Evolutionary conservation across 2,329 filamentous ascomycete species (phyloP).

Genomic region (Penicillium sp.): DNA sequence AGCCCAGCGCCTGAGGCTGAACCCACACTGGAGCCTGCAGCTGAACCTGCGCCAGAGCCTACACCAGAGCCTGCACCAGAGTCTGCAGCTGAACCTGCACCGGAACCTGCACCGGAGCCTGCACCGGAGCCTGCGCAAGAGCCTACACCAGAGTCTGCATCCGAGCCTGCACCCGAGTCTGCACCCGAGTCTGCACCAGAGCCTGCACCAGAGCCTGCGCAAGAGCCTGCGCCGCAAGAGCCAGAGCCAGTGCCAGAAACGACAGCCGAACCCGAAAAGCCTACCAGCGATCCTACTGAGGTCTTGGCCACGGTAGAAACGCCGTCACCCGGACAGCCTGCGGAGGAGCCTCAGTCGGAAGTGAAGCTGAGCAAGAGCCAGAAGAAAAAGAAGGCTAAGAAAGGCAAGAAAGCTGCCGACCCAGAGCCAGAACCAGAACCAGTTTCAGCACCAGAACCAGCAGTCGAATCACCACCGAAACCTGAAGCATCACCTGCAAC

Average conservation of each 20-base stretch:
- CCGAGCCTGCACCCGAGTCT: conserved; percentile 15
- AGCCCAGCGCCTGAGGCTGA: conserved; percentile 12
- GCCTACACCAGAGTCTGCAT: conserved; percentile 3
- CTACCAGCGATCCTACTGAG: conserved; percentile 16
- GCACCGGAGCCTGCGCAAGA: neutral
- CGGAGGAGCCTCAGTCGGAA: too few relatives aligned
- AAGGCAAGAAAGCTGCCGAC: too few relatives aligned
- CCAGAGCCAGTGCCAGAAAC: neutral
- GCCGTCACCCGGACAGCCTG: too few relatives aligned
- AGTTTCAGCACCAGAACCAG: too few relatives aligned
- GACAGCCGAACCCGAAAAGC: conserved; percentile 7
- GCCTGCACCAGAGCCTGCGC: neutral
- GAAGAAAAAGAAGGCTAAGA: too few relatives aligned
- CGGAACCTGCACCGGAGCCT: neutral
- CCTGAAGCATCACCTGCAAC: conserved; percentile 1
- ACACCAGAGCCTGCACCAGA: neutral
- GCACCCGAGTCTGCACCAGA: conserved; percentile 16
- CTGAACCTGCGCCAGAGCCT: neutral
- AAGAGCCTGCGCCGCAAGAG: neutral
- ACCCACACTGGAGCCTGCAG: too few relatives aligned
- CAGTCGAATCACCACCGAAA: conserved; percentile 9
- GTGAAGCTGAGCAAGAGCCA: too few relatives aligned
- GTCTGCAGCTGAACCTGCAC: neutral
- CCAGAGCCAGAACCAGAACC: too few relatives aligned
- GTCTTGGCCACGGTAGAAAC: conserved; percentile 10